Base-by-base conservation (phyloP, 2,329 filamentous ascomycete genomes). In the Trichoderma sp. region DNA sequence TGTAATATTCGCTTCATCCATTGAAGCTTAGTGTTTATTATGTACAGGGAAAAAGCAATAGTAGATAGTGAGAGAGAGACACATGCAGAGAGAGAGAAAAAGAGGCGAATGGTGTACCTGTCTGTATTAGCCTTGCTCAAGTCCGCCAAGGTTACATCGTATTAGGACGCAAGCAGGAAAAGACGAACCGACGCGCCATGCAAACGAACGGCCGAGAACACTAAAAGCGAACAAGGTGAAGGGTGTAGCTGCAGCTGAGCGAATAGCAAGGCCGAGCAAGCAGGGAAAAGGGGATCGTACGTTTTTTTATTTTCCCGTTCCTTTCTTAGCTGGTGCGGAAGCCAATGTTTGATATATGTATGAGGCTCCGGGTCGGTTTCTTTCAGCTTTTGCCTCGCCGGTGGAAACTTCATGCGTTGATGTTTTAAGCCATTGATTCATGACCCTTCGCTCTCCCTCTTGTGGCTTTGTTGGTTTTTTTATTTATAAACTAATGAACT, bases 301-400 rank as follows among this genome's bases (percentile, higher is more conserved):
- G 68, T 62, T 71, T 59, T 56, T 18, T 16, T 38, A 7, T 38
- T 6, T 64, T 45, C 11, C 62, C 50, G 67, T 53, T 35, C 56
- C 31, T 41, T 60, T 71, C 56, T 27, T 53, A 50, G 27, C 59
- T 72, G 56, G 69, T 72, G 69, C 59, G 69, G 59, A 64, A 21
- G 59, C 59, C 62, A 64, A 63, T 64, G 59, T 72, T 64, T 64
- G 69, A 72, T 72, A 72, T 72, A 72, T 72, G 69, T 72, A 64
- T 64, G 69, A 64, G 59, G 56, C 24, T 53, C 24, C 18, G 59
- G 21, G 27, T 21, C 29, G 59, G 7, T 56, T 38, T n/a, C 33
- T 29, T 29, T 56, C 50, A 24, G 50, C 45, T 45, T 45, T 24
- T 11, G 50, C n/a, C n/a, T 56, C 50, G 21, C 21, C 50, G 21